Percentiles rank a stretch among this genome's conserved stretches.
Conservation (phyloP, 352 stramenopile genomes). For the Phytophthora foliorum region DNA sequence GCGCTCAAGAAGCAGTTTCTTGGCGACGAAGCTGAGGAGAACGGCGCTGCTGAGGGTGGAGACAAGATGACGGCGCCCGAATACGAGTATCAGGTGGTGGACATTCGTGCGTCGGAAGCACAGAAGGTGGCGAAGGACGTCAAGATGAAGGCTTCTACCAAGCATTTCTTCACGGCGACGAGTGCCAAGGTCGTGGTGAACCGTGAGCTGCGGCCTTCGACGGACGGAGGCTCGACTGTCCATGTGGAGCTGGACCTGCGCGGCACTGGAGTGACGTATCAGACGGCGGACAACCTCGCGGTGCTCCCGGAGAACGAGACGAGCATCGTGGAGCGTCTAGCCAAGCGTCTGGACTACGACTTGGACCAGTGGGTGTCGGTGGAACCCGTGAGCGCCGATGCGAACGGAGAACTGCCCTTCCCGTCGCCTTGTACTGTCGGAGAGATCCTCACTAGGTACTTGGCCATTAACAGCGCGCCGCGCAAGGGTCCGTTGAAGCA, state of each 20-base stretch:
- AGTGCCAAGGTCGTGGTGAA: constrained; percentile 90
- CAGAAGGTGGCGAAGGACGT: constrained; percentile 33
- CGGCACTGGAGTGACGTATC: constrained; percentile 87
- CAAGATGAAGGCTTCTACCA: constrained; percentile 84
- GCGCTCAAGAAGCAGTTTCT: constrained; percentile 73
- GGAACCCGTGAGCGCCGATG: constrained; percentile 58
- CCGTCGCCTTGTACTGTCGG: constrained; percentile 95
- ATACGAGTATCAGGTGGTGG: constrained; percentile 67
- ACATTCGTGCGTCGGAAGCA: constrained; percentile 46
- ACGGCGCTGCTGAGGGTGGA: not conserved
- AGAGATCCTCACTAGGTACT: constrained; percentile 93
- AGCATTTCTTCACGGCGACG: constrained; percentile 92
- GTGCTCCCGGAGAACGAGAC: constrained; percentile 93
- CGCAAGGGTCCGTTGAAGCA: constrained; percentile 84
- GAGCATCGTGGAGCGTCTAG: constrained; percentile 86
- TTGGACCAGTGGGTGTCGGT: constrained; percentile 92
- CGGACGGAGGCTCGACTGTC: constrained; percentile 83
- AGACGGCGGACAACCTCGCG: constrained; percentile 95
- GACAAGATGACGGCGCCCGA: constrained; percentile 46
- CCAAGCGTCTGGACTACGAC: constrained; percentile 87
- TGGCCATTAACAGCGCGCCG: constrained; percentile 95
- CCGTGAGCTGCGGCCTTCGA: constrained; percentile 90
- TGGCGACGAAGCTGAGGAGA: constrained; percentile 33
- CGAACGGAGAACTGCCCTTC: constrained; percentile 87
- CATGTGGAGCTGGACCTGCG: constrained; percentile 93